Conservation (phyloP, 2,329 filamentous ascomycete genomes). For the Cryoendolithus antarcticus region DNA sequence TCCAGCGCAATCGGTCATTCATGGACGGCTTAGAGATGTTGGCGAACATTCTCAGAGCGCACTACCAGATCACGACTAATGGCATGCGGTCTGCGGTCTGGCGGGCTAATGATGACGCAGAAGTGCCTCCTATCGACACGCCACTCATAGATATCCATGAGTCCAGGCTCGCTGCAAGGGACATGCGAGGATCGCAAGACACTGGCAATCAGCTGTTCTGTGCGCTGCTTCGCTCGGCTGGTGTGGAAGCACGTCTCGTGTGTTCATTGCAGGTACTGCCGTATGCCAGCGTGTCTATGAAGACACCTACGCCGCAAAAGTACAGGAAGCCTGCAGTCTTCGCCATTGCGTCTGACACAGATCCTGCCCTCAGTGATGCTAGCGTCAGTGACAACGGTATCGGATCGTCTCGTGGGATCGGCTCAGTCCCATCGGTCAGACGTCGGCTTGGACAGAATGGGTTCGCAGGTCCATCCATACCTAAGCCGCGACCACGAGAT, state of each 20-base stretch:
- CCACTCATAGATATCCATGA: constrained; percentile 38
- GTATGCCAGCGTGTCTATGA: constrained; percentile 44
- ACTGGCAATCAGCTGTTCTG: constrained; percentile 86
- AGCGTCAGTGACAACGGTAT: constrained; percentile 15
- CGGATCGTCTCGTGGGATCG: constrained; percentile 9
- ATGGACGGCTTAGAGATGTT: constrained; percentile 63
- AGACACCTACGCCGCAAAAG: constrained; percentile 30
- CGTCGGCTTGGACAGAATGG: constrained; percentile 22
- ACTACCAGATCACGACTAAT: constrained; percentile 58
- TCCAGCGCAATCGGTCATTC: constrained; percentile 62
- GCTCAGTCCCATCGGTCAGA: constrained; percentile 17
- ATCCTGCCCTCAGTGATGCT: constrained; percentile 6
- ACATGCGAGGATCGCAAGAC: constrained; percentile 70
- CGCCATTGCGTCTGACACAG: constrained; percentile 16
- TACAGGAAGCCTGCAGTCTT: constrained; percentile 23
- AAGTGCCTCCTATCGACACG: constrained; percentile 6
- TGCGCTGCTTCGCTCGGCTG: constrained; percentile 68
- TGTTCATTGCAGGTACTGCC: constrained; percentile 80
- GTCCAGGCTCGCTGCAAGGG: constrained; percentile 58
- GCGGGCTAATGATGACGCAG: constrained; percentile 46
- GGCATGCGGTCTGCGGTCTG: constrained; percentile 62
- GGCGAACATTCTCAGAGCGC: constrained; percentile 52
- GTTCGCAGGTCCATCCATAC: constrained; percentile 8
- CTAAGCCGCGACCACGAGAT: constrained; percentile 10
- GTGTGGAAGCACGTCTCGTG: constrained; percentile 69